These are phyloP conservation scores for Priceomyces fermenticarens DNA, from an alignment of 805 yeast species.

Conservation along the genomic window DNA sequence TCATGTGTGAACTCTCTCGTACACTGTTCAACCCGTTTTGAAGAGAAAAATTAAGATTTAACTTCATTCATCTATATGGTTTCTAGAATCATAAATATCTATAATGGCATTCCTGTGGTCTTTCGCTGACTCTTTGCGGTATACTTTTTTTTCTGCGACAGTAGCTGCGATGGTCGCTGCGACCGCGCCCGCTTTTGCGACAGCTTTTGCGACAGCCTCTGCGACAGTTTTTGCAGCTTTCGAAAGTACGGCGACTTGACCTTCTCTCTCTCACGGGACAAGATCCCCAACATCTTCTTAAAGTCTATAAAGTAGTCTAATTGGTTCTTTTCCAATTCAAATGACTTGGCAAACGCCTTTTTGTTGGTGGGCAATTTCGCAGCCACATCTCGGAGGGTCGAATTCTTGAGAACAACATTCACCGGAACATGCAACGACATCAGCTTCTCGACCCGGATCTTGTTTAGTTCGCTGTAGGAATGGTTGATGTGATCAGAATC, in stretches of 20 bases:
- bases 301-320: constrained; percentile 35
- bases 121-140: neutral
- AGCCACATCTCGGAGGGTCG: constrained; percentile 53
- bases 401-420: constrained; percentile 23
- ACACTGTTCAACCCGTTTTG: too few species aligned
- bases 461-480: constrained; percentile 35
- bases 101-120: constrained; percentile 5
- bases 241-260: constrained; percentile 3
- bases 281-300: constrained; percentile 29
- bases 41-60: too few species aligned
- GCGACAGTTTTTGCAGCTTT: neutral
- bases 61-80: too few species aligned
- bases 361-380: constrained; percentile 49
- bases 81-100: neutral
- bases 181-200: constrained; percentile 1
- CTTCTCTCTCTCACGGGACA: constrained; percentile 31
- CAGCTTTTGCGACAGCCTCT: neutral
- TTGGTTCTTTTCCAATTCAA: constrained; percentile 31
- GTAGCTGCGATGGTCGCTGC: constrained; percentile 1
- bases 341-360: constrained; percentile 41
- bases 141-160: neutral
- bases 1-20: too few species aligned
- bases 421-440: constrained; percentile 32
- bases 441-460: constrained; percentile 41
- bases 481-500: constrained; percentile 24